Evolutionary conservation across 305 asterid genomes (phyloP).

Genomic region (Fraxinus greggii): DNA sequence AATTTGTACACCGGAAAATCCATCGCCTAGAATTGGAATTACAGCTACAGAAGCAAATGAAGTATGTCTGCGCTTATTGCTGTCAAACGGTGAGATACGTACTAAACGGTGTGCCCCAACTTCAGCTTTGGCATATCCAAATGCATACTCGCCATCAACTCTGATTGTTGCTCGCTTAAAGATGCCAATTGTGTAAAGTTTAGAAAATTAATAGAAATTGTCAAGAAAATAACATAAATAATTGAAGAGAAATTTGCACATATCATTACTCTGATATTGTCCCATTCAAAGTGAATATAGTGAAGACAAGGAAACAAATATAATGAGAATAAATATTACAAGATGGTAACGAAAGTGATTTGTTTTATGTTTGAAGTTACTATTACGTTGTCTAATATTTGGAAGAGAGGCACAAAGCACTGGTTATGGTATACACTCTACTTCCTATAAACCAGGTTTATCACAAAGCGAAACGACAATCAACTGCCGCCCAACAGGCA

Average conservation of each 20-base stretch:
- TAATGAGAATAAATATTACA: neutral
- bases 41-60: slow-evolving; percentile 96
- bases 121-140: slow-evolving; percentile 94
- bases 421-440: neutral
- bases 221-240: neutral
- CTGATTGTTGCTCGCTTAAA: slow-evolving; percentile 82
- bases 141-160: slow-evolving; percentile 87
- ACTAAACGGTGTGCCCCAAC: slow-evolving; percentile 96
- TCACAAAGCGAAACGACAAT: neutral
- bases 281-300: neutral
- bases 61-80: slow-evolving; percentile 86
- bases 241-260: neutral
- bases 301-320: slow-evolving; percentile 6
- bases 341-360: neutral
- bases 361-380: neutral
- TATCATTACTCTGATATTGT: neutral
- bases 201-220: neutral
- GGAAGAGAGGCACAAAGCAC: neutral
- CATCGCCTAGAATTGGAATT: slow-evolving; percentile 87
- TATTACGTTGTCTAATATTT: neutral
- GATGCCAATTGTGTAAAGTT: slow-evolving; percentile 10
- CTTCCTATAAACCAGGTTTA: neutral
- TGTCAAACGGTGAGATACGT: slow-evolving; percentile 88
- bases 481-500: neutral
- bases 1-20: slow-evolving; percentile 63